Evolutionary conservation across 257 asterid species (phyloP), one percentile per base, ranked within the genome.

Genomic region (Perilla frutescens): DNA sequence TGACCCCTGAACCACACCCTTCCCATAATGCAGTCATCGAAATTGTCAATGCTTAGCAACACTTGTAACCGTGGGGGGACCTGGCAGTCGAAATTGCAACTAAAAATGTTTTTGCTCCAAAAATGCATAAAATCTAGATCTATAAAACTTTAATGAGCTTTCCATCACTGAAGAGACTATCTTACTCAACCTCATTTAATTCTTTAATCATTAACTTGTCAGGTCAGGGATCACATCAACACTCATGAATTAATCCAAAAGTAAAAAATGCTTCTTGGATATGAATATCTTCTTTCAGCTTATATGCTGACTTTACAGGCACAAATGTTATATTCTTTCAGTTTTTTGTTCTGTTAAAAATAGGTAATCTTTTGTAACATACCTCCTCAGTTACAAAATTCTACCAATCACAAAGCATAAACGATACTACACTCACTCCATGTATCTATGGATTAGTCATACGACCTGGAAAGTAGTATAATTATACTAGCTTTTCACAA

Each of bases 21-120:
- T 62, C 26, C 54, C 45, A 69, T 44, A 47, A 58, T 1, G 7
- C 2, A 69, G 49, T 71, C 9, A 53, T 54, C 66, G 62, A 62
- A 60, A 68, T n/a, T 60, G 15, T 65, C 15, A 72, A n/a, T 11
- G 20, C 14, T 36, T 36, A 36, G 47, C 36, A 36, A 59, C 37
- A 37, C 32, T 61, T 14, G 70, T 51, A 58, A n/a, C 37, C 47
- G 31, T 31, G 26, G 26, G 26, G 26, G 26, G 26, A 20, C 26
- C 26, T 20, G 39, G 29, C 47, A 12, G 36, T 53, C 4, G 29
- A 56, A 50, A 62, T 53, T 29, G 47, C 39, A 0, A 63, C 55
- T 5, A 15, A 53, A 51, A 20, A 41, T 58, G 3, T 7, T 40
- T 13, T 70, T 7, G 9, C 13, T 29, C n/a, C 40, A 12, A 26